Percentiles rank a stretch among this genome's conserved stretches.
Conservation (phyloP, 2,329 filamentous ascomycete genomes). For the Penicillium brevicompactum region DNA sequence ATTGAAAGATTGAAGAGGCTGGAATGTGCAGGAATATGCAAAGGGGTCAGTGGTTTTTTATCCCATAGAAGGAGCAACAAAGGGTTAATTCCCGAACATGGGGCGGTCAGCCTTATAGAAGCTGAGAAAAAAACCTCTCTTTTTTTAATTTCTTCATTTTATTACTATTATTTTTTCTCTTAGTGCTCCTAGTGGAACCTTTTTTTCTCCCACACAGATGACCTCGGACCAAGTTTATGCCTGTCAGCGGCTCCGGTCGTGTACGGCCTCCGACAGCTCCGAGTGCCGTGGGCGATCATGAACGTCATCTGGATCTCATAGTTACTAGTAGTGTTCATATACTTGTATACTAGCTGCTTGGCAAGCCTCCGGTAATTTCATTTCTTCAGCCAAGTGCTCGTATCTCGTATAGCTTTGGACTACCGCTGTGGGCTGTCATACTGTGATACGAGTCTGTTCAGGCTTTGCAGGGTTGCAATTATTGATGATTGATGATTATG, state of each 20-base stretch:
- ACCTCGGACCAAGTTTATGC: background rate
- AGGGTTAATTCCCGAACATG: background rate
- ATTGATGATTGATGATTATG: no score
- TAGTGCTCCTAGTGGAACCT: background rate
- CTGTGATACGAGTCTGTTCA: no score
- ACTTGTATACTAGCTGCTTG: background rate
- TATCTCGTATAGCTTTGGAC: background rate
- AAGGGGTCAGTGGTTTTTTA: background rate
- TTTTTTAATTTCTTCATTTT: background rate
- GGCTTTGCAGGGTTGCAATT: no score
- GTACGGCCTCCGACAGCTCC: conserved; percentile 19
- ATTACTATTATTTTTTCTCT: no score
- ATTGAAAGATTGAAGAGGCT: background rate
- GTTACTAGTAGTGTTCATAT: background rate
- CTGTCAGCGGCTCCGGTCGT: conserved; percentile 12
- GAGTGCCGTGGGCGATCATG: conserved; percentile 8
- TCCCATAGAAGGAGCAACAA: background rate
- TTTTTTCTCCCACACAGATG: background rate
- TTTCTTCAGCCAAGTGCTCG: conserved; percentile 2
- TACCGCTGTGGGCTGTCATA: no score
- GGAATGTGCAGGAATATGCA: background rate
- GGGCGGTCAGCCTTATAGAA: conserved; percentile 27
- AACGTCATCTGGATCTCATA: background rate
- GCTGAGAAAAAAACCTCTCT: background rate
- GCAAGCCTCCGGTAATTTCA: background rate